phyloP scores from a whole-genome alignment of 768 basidiomycete species.

The Rhizopogon roseolus region DNA sequence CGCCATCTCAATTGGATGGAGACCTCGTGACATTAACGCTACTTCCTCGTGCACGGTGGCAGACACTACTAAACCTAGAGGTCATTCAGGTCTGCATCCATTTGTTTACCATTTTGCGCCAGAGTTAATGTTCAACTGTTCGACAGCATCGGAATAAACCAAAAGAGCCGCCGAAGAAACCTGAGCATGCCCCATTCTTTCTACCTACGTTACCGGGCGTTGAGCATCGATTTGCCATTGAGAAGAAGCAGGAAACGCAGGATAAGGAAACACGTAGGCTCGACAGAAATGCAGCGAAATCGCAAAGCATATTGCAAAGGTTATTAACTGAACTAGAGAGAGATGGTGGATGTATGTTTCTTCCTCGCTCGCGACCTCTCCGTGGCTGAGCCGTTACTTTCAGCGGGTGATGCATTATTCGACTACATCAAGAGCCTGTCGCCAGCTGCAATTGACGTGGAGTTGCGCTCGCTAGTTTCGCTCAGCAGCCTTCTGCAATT shows the following conservation, averaged over 20 bases:
- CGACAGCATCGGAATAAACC: conserved; percentile 91
- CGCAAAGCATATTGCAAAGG: conserved; percentile 68
- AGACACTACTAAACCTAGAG: conserved; percentile 93
- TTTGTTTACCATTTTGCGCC: background rate
- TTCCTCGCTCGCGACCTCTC: background rate
- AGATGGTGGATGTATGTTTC: conserved; percentile 64
- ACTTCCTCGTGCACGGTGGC: conserved; percentile 91
- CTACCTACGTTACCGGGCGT: conserved; percentile 88
- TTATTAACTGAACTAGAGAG: conserved; percentile 52
- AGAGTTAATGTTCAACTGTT: background rate
- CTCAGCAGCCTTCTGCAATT: conserved; percentile 63
- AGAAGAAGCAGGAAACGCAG: conserved; percentile 32
- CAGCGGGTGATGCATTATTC: conserved; percentile 80
- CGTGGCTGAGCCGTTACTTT: conserved; percentile 1
- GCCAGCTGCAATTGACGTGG: conserved; percentile 88
- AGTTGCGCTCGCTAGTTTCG: conserved; percentile 73
- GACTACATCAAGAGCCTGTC: conserved; percentile 78
- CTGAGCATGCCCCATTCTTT: conserved; percentile 97
- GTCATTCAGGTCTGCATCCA: conserved; percentile 69
- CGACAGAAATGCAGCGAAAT: conserved; percentile 43
- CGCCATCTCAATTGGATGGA: conserved; percentile 84
- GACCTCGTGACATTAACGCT: conserved; percentile 92
- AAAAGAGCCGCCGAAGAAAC: conserved; percentile 90
- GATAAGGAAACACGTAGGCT: conserved; percentile 46
- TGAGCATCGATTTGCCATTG: conserved; percentile 73